Percentiles rank a stretch among this genome's conserved stretches.
Evolutionary conservation across 2,329 filamentous ascomycete species (phyloP).

Genomic region (Fusarium cicatricum): DNA sequence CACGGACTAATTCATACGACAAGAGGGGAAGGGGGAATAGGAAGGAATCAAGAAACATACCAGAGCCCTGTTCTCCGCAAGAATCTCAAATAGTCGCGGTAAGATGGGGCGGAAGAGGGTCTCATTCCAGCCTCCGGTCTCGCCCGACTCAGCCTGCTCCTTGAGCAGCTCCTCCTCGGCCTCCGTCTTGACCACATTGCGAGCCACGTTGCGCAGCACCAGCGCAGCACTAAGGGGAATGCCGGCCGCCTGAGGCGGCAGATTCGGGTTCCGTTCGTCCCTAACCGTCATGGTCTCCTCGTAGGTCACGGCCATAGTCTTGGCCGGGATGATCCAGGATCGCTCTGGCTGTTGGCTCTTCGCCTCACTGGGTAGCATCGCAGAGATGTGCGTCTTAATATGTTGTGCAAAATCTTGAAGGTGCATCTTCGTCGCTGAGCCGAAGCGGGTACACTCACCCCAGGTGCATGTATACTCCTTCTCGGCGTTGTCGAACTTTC

Average conservation of each 20-base stretch:
- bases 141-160: constrained; percentile 53
- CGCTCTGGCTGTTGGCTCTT: constrained; percentile 35
- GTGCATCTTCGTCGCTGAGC: constrained; percentile 53
- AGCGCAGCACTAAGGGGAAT: constrained; percentile 81
- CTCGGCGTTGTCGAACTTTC: constrained; percentile 64
- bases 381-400: constrained; percentile 72
- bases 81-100: constrained; percentile 71
- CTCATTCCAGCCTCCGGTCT: constrained; percentile 70
- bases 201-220: constrained; percentile 80
- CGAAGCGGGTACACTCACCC: constrained; percentile 70
- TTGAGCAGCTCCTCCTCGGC: constrained; percentile 63
- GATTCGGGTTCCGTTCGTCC: constrained; percentile 66
- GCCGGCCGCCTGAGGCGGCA: constrained; percentile 71
- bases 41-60: constrained; percentile 49
- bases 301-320: constrained; percentile 62
- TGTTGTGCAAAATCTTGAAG: constrained; percentile 67
- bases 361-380: constrained; percentile 42
- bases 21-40: not conserved
- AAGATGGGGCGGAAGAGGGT: constrained; percentile 71
- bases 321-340: constrained; percentile 62
- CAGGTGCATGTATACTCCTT: constrained; percentile 70
- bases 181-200: constrained; percentile 69
- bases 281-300: constrained; percentile 65
- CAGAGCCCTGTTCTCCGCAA: constrained; percentile 72
- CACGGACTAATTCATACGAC: not conserved